Evolutionary conservation across 306 rosid species (phyloP).

Genomic region (Lathyrus oleraceus): DNA sequence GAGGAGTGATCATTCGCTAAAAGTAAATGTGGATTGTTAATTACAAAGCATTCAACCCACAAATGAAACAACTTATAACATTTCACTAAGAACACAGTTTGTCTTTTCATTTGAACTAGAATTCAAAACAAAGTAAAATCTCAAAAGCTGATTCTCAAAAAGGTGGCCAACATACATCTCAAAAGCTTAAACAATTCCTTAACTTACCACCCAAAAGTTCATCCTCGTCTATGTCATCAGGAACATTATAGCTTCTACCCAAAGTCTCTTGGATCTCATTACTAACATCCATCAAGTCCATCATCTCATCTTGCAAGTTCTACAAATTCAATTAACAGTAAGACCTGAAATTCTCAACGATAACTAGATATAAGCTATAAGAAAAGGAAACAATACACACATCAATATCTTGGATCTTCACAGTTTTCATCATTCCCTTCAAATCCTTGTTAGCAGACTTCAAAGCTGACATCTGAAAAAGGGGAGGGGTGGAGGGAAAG

Average conservation of each 20-base stretch:
- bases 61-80: constrained; percentile 7
- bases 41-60: constrained; percentile 10
- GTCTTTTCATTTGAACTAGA: constrained; percentile 10
- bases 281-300: constrained; percentile 98
- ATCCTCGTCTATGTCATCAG: constrained; percentile 96
- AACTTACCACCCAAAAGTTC: constrained; percentile 96
- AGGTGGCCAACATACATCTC: constrained; percentile 20
- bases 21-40: background rate
- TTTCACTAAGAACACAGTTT: constrained; percentile 1
- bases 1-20: background rate
- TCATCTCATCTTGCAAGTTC: constrained; percentile 98
- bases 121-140: background rate
- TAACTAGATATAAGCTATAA: constrained; percentile 28
- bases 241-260: constrained; percentile 96
- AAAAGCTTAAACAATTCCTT: constrained; percentile 18
- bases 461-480: constrained; percentile 82
- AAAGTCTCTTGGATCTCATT: constrained; percentile 89
- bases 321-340: constrained; percentile 37
- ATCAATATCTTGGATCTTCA: constrained; percentile 93
- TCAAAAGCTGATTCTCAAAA: background rate
- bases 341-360: constrained; percentile 21
- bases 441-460: constrained; percentile 96
- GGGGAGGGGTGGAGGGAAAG: constrained; percentile 3
- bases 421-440: constrained; percentile 99
- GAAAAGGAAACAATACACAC: constrained; percentile 50